Evolutionary conservation across 495 filamentous ascomycete genomes (phyloP).

Genomic region (Aspergillus ellipticus): DNA sequence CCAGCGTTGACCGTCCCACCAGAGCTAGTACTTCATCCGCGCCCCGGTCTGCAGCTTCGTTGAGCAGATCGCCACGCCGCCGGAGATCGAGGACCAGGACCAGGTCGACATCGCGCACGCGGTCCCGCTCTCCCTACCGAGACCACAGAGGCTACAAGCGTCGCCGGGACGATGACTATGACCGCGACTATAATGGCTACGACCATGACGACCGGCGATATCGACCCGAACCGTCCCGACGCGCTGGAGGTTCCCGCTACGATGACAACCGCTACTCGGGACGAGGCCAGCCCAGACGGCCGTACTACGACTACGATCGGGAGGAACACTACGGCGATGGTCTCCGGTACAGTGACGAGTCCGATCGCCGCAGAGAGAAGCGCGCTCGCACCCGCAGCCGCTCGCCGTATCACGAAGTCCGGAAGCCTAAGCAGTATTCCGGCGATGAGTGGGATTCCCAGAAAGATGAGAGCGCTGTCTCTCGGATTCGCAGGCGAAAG

Average conservation of each 20-base stretch:
- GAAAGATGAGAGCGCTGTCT: slow-evolving; percentile 16
- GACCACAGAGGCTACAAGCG: slow-evolving; percentile 63
- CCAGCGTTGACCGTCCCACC: slow-evolving; percentile 71
- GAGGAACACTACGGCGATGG: slow-evolving; percentile 44
- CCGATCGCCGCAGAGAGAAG: slow-evolving; percentile 57
- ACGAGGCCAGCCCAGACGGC: slow-evolving; percentile 27
- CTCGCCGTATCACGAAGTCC: slow-evolving; percentile 42
- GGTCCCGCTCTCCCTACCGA: slow-evolving; percentile 42
- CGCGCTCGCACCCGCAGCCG: slow-evolving; percentile 65
- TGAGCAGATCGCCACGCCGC: slow-evolving; percentile 39
- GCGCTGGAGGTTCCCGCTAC: slow-evolving; percentile 31
- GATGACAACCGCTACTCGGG: slow-evolving; percentile 30
- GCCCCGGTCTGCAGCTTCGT: slow-evolving; percentile 48
- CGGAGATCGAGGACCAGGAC: slow-evolving; percentile 34
- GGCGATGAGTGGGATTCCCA: slow-evolving; percentile 32
- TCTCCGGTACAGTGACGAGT: slow-evolving; percentile 54
- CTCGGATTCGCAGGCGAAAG: slow-evolving; percentile 26
- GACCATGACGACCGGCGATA: slow-evolving; percentile 34
- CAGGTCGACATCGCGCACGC: slow-evolving; percentile 32
- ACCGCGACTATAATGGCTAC: slow-evolving; percentile 51
- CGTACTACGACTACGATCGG: slow-evolving; percentile 67
- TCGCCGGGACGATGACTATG: slow-evolving; percentile 61
- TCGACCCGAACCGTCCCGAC: slow-evolving; percentile 49
- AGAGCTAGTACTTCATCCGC: slow-evolving; percentile 50
- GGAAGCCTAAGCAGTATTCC: slow-evolving; percentile 42